Evolutionary conservation across 208 protist species (phyloP).

Genomic region (Leishmania tarentolae): DNA sequence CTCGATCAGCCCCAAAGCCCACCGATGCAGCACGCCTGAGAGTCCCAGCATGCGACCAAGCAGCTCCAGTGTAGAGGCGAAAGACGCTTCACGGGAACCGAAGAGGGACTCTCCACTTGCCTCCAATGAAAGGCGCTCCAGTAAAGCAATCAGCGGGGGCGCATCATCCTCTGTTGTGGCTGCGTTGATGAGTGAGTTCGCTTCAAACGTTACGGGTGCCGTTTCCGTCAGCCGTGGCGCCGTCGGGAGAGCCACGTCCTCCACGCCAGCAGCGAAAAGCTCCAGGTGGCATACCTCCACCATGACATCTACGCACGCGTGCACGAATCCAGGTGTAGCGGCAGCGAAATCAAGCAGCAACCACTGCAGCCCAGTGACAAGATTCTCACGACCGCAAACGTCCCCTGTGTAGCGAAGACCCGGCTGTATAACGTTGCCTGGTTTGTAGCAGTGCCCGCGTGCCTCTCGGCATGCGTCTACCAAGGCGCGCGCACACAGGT

Average conservation of each 20-base stretch:
- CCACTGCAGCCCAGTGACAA: constrained; percentile 13
- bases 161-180: neutral
- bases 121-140: constrained; percentile 51
- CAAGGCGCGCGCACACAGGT: constrained; percentile 14
- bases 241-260: neutral
- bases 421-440: constrained; percentile 4
- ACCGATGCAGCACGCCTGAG: constrained; percentile 38
- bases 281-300: constrained; percentile 12
- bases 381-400: neutral
- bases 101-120: constrained; percentile 55
- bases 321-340: constrained; percentile 12
- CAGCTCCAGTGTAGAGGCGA: constrained; percentile 40
- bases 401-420: constrained; percentile 5
- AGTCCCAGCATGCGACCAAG: constrained; percentile 38
- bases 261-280: constrained; percentile 19
- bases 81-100: constrained; percentile 31
- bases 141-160: constrained; percentile 25
- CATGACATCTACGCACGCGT: constrained; percentile 18
- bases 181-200: neutral
- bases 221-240: constrained; percentile 5
- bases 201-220: neutral
- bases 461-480: constrained; percentile 9
- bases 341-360: constrained; percentile 4
- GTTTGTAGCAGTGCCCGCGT: constrained; percentile 4
- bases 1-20: constrained; percentile 22